These are phyloP conservation scores for Stevia rebaudiana DNA, from an alignment of 140 eudicot species.

Conservation along the genomic window DNA sequence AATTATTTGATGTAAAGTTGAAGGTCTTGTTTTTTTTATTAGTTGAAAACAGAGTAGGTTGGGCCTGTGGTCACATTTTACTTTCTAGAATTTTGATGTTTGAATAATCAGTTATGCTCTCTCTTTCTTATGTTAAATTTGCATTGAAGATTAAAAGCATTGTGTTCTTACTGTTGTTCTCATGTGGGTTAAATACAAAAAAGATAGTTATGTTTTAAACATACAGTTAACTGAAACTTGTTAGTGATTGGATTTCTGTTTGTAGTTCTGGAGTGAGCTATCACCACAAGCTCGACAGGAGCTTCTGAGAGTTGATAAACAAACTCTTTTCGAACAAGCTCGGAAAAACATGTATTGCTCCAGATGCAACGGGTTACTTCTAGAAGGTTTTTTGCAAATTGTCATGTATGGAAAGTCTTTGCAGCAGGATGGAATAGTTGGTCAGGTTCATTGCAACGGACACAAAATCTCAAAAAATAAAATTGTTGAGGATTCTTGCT, in stretches of 20 bases:
- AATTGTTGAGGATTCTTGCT: conserved; percentile 34
- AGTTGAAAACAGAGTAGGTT: conserved; percentile 9
- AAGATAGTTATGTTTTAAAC: background rate
- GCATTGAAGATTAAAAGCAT: background rate
- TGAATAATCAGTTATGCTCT: background rate
- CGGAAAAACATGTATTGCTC: conserved; percentile 96
- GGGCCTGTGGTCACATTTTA: background rate
- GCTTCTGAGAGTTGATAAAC: conserved; percentile 82
- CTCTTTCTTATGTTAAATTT: background rate
- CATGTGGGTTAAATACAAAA: conserved; percentile 3
- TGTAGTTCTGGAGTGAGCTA: conserved; percentile 91
- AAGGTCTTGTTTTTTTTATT: background rate
- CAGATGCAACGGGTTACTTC: conserved; percentile 91
- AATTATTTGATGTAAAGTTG: background rate
- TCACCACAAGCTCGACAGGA: conserved; percentile 74
- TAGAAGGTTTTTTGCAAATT: conserved; percentile 93
- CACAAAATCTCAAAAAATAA: conserved; percentile 31
- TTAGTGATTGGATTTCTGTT: conserved; percentile 11
- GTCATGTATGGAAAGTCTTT: conserved; percentile 91
- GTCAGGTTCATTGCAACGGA: conserved; percentile 40
- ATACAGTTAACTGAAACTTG: conserved; percentile 8
- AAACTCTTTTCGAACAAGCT: conserved; percentile 85
- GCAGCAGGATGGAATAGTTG: conserved; percentile 66
- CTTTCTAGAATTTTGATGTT: conserved; percentile 4
- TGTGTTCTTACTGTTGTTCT: background rate